Base-by-base conservation (phyloP, 1,139 yeast genomes). In the Debaryomyces psychrophilus region DNA sequence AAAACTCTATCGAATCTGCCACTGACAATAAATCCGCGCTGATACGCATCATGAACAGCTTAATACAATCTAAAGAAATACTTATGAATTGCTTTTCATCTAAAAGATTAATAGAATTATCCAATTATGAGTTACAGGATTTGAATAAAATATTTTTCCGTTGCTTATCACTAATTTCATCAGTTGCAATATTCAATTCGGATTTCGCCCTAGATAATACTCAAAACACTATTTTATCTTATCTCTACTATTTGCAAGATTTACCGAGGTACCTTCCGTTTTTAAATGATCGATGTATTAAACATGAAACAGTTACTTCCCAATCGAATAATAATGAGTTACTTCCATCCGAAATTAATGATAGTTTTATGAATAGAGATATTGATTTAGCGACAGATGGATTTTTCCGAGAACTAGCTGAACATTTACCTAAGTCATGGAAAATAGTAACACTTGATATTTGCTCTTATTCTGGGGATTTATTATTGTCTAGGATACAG, bases 381-480 rank as follows among this genome's bases (percentile, higher is more conserved):
- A 37, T 51, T 20, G 56, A 56, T 14, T 41, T 52, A 9, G 43
- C 52, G 2, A 57, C 61, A 2, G 34, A 38, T 5, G 42, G 37
- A 5, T 43, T 45, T 45, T 12, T 15, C 29, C 43, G 49, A 5
- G 64, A 64, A 22, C 43, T 67, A 41, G 54, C 55, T 33, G 28
- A 47, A 20, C 33, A 49, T 33, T 36, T 71, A 17, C 89, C 90
- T 0, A 54, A 62, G 0, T 61, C 66, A 26, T 88, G 93, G 88
- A 64, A 76, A 11, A 77, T 84, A 0, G 67, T 89, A 1, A 73
- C 87, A 0, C 62, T 90, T 22, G 92, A 85, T 56, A 61, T 82
- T n/a, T 82, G 90, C 50, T 63, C 79, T 0, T 59, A 72, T 7
- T 75, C 83, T 5, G 87, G 83, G 0, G 85, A 81, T 57, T 67